phyloP scores from a whole-genome alignment of 1,284 basidiomycete genomes.

The Apiotrichum sp. region DNA sequence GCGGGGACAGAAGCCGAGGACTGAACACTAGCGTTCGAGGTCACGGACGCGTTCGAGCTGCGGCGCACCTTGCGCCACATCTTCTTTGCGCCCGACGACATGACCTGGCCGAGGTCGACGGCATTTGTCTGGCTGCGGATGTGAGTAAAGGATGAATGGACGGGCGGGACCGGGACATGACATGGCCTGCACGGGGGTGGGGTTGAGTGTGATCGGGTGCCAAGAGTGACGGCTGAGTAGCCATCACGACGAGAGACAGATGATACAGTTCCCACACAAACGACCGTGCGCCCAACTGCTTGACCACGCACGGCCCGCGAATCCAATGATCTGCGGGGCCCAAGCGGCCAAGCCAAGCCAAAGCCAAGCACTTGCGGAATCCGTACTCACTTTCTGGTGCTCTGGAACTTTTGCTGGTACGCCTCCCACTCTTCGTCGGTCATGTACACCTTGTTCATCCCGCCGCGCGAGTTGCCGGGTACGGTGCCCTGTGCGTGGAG shows the following conservation, averaged over 20 bases:
- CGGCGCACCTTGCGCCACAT: slow-evolving; percentile 39
- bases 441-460: slow-evolving; percentile 31
- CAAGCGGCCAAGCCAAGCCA: too few species aligned
- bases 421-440: slow-evolving; percentile 43
- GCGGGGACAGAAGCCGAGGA: background rate
- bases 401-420: slow-evolving; percentile 33
- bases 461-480: slow-evolving; percentile 1
- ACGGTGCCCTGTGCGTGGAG: slow-evolving; percentile 29
- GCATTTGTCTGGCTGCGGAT: slow-evolving; percentile 16
- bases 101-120: slow-evolving; percentile 38
- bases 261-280: too few species aligned
- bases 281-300: too few species aligned
- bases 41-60: slow-evolving; percentile 11
- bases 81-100: slow-evolving; percentile 34
- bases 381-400: slow-evolving; percentile 28
- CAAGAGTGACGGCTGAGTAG: too few species aligned
- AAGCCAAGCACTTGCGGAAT: too few species aligned
- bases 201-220: too few species aligned
- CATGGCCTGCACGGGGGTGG: too few species aligned
- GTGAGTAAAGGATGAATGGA: background rate
- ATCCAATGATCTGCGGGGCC: too few species aligned
- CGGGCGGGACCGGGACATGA: background rate
- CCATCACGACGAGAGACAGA: too few species aligned
- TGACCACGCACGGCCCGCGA: too few species aligned
- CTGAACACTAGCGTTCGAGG: slow-evolving; percentile 2